These are phyloP conservation scores for Dryas octopetala DNA, from an alignment of 306 rosid species.

Conservation along the genomic window DNA sequence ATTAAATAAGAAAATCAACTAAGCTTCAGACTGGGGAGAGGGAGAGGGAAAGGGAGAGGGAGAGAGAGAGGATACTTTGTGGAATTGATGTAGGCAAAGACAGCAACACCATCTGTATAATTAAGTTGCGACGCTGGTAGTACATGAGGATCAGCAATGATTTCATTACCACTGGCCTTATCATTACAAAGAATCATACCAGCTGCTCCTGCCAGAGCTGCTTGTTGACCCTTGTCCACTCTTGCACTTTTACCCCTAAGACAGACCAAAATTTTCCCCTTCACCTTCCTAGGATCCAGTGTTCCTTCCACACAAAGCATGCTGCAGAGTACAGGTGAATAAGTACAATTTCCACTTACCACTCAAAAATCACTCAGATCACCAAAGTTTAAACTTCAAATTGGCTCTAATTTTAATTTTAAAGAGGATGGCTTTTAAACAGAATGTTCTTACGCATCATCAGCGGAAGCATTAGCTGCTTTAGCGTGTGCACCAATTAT, in stretches of 20 bases:
- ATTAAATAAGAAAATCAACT: background rate
- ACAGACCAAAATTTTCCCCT: slow-evolving; percentile 64
- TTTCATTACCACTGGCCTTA: slow-evolving; percentile 22
- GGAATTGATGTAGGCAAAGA: slow-evolving; percentile 51
- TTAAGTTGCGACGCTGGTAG: slow-evolving; percentile 55
- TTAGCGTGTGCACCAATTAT: slow-evolving; percentile 47
- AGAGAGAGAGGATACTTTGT: slow-evolving; percentile 36
- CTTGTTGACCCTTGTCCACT: slow-evolving; percentile 52
- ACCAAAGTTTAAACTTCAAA: background rate
- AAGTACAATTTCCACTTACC: background rate
- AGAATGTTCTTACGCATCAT: slow-evolving; percentile 44
- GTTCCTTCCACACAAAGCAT: slow-evolving; percentile 37
- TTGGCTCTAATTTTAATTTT: no score
- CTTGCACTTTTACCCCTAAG: slow-evolving; percentile 40
- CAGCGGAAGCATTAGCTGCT: slow-evolving; percentile 8
- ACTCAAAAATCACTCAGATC: background rate
- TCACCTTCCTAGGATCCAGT: slow-evolving; percentile 52
- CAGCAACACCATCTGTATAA: slow-evolving; percentile 43
- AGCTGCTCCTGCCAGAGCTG: slow-evolving; percentile 58
- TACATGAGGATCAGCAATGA: slow-evolving; percentile 51
- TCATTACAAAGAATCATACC: slow-evolving; percentile 81
- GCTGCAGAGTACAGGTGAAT: slow-evolving; percentile 22
- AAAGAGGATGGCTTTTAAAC: background rate
- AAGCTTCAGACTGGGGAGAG: background rate
- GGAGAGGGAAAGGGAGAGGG: background rate